phyloP scores from a whole-genome alignment of 768 basidiomycete genomes.

The Suillus clintonianus region DNA sequence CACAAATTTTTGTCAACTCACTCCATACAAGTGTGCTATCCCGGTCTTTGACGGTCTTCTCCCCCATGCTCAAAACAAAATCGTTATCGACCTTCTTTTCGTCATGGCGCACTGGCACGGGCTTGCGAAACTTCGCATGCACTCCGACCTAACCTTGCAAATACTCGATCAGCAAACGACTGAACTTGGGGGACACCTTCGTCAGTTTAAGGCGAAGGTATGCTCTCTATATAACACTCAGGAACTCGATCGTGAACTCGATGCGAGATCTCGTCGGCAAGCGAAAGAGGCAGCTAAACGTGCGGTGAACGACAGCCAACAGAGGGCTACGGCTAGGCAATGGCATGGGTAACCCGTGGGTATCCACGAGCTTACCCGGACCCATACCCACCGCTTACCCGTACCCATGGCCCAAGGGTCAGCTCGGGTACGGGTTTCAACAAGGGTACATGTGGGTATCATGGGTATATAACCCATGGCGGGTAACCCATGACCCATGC shows the following conservation, averaged over 20 bases:
- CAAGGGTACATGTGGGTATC: no score
- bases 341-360: not conserved
- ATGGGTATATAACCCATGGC: no score
- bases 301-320: no score
- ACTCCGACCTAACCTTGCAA: slow-evolving; percentile 23
- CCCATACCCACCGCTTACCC: not conserved
- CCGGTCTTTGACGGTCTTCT: slow-evolving; percentile 34
- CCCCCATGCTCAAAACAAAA: slow-evolving; percentile 9
- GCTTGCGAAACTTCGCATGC: slow-evolving; percentile 29
- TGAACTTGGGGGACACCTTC: slow-evolving; percentile 20
- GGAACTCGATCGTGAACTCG: slow-evolving; percentile 8
- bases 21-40: slow-evolving; percentile 25
- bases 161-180: slow-evolving; percentile 15
- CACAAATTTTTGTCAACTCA: slow-evolving; percentile 20
- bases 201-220: slow-evolving; percentile 20
- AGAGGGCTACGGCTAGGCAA: not conserved
- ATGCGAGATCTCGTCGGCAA: no score
- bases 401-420: not conserved
- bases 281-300: no score
- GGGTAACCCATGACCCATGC: no score
- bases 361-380: not conserved
- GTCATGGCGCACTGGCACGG: slow-evolving; percentile 30
- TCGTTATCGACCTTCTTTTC: slow-evolving; percentile 21
- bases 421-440: no score
- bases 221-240: slow-evolving; percentile 22